Evolutionary conservation across 2,329 filamentous ascomycete species (phyloP), one percentile per base, ranked within the genome.

Genomic region (Monosporascus sp.): DNA sequence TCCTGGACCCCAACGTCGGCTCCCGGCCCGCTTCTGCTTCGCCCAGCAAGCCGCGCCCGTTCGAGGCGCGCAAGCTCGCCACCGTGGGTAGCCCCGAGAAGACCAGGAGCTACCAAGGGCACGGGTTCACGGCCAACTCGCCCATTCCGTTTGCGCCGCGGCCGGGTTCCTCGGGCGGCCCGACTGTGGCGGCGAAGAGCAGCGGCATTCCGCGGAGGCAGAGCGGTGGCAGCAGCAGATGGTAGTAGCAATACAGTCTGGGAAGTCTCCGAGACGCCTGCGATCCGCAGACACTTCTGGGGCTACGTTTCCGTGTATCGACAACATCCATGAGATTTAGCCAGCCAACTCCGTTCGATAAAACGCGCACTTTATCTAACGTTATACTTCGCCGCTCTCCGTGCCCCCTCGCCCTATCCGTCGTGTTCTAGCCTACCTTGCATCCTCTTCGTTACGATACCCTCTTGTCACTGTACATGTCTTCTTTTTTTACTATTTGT

Each of bases 1-100:
- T 67, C 37, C 48, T 65, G 11, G 59, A 64, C 22, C 61, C 63
- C 11, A 65, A 63, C 43, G 60, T 57, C 19, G 56, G 56, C 9
- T 57, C 55, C 5, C 55, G 53, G 35, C 19, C 53, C 45, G 11
- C 53, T 37, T 8, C 24, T 20, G 37, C 37, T 19, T 40, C 37
- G 37, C 37, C 17, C 19, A 40, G 37, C 5, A 40, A 40, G 37
- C 6, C 37, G 19, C 20, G 11, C 22, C 43, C 43, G 22, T 46
- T 46, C 24, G 43, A 46, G 16, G 43, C 24, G 43, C 43, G 43
- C 9, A 24, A 6, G 11, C 14, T 46, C 11, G 43, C 22, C 24
- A 2, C 17, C 9, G 27, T 14, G 3, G 9, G 27, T 20, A 46
- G 43, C 43, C 43, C 43, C 6, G 24, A 46, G 8, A 46, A n/a